Conservation (phyloP, 768 basidiomycete species). For the Amanita molliuscula region DNA sequence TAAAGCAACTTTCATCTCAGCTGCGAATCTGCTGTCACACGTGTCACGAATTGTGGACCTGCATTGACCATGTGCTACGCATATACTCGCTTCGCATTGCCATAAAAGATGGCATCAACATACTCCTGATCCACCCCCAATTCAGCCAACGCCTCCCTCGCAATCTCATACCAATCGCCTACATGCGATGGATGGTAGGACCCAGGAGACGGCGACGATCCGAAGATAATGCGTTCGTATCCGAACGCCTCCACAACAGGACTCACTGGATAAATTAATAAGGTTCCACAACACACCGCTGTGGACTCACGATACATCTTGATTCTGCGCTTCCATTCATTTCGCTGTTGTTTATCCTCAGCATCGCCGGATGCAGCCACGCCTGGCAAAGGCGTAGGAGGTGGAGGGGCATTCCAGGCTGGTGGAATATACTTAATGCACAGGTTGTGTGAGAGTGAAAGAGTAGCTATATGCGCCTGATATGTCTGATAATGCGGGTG, state of each 20-base stretch:
- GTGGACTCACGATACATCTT: slow-evolving; percentile 74
- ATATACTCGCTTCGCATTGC: slow-evolving; percentile 39
- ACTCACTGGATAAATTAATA: slow-evolving; percentile 39
- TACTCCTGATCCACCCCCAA: slow-evolving; percentile 69
- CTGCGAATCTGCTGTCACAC: not conserved
- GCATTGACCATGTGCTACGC: slow-evolving; percentile 11
- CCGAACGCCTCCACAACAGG: slow-evolving; percentile 83
- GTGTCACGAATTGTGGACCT: slow-evolving; percentile 1
- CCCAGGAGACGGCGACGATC: slow-evolving; percentile 57
- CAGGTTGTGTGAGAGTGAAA: slow-evolving; percentile 67
- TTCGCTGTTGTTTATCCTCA: slow-evolving; percentile 36
- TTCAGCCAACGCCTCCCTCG: slow-evolving; percentile 70
- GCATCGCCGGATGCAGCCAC: slow-evolving; percentile 22
- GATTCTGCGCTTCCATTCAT: slow-evolving; percentile 63
- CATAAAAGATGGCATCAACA: slow-evolving; percentile 63
- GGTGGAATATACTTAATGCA: slow-evolving; percentile 73
- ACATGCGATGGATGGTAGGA: slow-evolving; percentile 37
- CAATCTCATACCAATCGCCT: slow-evolving; percentile 73
- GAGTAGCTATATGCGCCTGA: slow-evolving; percentile 57
- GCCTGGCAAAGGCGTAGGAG: slow-evolving; percentile 31
- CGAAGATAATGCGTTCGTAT: slow-evolving; percentile 73
- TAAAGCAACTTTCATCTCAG: too few species aligned
- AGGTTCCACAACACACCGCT: not conserved
- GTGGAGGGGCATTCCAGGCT: slow-evolving; percentile 53
- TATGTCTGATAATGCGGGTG: slow-evolving; percentile 67